Conservation (phyloP, 2,329 filamentous ascomycete species). For the Pseudocercospora fuligena region DNA sequence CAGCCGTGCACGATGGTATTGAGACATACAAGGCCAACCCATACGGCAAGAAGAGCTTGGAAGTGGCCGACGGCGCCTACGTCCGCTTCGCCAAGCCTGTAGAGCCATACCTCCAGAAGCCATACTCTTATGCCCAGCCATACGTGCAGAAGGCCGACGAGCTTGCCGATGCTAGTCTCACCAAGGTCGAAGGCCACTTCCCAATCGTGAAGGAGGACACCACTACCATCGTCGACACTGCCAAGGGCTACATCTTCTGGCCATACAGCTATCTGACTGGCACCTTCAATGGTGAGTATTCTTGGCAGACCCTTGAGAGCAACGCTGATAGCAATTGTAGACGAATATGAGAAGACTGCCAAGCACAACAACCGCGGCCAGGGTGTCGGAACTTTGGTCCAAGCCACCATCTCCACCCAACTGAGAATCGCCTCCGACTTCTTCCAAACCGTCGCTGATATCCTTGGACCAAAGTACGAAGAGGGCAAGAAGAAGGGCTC, state of each 20-base stretch:
- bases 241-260: constrained; percentile 68
- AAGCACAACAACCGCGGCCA: constrained; percentile 38
- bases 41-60: constrained; percentile 80
- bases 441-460: constrained; percentile 39
- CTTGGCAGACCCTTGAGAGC: background rate
- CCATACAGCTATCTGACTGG: constrained; percentile 41
- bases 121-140: constrained; percentile 80
- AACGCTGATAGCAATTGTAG: constrained; percentile 30
- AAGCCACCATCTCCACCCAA: constrained; percentile 42
- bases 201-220: constrained; percentile 62
- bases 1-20: constrained; percentile 79
- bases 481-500: constrained; percentile 42
- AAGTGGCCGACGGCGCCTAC: constrained; percentile 76
- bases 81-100: constrained; percentile 76
- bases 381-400: constrained; percentile 36
- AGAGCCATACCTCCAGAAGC: constrained; percentile 76
- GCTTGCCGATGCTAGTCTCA: constrained; percentile 40
- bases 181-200: constrained; percentile 59
- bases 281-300: constrained; percentile 40
- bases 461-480: constrained; percentile 37
- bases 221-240: constrained; percentile 59
- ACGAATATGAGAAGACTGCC: constrained; percentile 45
- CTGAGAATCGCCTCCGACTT: constrained; percentile 42
- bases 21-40: constrained; percentile 79
- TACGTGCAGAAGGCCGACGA: constrained; percentile 71